Percentiles rank a stretch among this genome's conserved stretches.
Conservation (phyloP, 2,329 filamentous ascomycete genomes). For the Aspergillus cejpii region DNA sequence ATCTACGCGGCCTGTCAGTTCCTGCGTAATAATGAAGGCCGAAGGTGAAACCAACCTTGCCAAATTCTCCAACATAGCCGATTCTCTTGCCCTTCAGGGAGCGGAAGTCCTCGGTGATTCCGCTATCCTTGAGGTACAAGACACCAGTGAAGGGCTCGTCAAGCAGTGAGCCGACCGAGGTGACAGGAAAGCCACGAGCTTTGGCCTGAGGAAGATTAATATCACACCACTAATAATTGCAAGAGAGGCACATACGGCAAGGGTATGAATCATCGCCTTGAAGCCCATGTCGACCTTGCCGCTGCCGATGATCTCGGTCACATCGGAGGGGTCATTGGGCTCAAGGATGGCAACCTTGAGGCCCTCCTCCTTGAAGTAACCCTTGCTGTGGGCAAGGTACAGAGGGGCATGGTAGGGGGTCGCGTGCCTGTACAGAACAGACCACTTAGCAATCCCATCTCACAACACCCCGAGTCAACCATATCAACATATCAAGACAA, state of each 20-base stretch:
- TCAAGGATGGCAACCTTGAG: conserved; percentile 72
- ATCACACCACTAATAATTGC: too few relatives aligned
- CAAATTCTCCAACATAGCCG: conserved; percentile 74
- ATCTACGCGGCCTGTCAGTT: conserved; percentile 45
- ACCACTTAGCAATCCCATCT: conserved; percentile 25
- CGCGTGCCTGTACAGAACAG: conserved; percentile 55
- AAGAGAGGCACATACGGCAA: conserved; percentile 54
- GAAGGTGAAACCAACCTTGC: conserved; percentile 45
- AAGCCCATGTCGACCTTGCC: conserved; percentile 72
- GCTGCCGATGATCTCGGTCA: conserved; percentile 72
- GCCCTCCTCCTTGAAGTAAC: conserved; percentile 66
- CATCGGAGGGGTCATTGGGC: conserved; percentile 73
- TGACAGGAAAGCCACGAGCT: conserved; percentile 65
- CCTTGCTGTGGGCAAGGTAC: conserved; percentile 69
- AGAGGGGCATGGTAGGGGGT: conserved; percentile 74
- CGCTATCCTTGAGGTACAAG: conserved; percentile 66
- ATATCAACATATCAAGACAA: conserved; percentile 4
- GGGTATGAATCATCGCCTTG: conserved; percentile 79
- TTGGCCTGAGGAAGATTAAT: conserved; percentile 62
- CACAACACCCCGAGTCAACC: not conserved
- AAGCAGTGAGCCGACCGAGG: conserved; percentile 66
- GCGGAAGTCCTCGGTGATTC: conserved; percentile 68
- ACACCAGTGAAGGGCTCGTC: conserved; percentile 76
- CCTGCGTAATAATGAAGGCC: not conserved
- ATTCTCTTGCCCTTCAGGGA: conserved; percentile 70